Evolutionary conservation across 768 basidiomycete genomes (phyloP), one percentile per base, ranked within the genome.

Genomic region (Multifurca ochricompacta): DNA sequence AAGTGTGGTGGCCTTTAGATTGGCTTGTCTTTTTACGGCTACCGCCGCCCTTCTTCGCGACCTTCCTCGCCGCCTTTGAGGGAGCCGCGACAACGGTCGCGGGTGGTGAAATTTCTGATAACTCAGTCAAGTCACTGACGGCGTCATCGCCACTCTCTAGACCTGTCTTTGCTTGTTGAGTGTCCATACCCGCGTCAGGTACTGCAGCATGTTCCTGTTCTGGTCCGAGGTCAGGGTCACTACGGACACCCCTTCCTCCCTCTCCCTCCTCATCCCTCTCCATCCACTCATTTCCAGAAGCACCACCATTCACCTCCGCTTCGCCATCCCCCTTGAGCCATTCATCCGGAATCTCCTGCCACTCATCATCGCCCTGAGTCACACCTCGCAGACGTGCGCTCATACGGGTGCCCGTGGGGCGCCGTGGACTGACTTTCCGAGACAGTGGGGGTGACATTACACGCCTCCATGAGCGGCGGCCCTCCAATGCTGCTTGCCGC

Each of bases 261-360:
- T 60, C 60, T 23, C 62, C 56, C 13, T 52, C 54, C 11, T 49
- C 49, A 35, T 58, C 61, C 63, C 62, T 62, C 19, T 59, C 59
- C 9, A 56, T 52, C 44, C 60, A 55, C 42, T 58, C 61, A 35
- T 44, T 50, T 18, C 56, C 59, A 41, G 58, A 50, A 18, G 54
- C 45, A 19, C 30, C 51, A 16, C 44, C 36, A 59, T 54, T 55
- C 50, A 53, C 48, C 19, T 39, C 36, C 14, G 42, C 35, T 55
- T 69, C 54, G 7, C 54, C 50, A 30, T 36, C 35, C 13, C 68
- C 68, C 18, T 64, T 64, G 54, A 85, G 63, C 88, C 87, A 91
- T 63, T 87, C 87, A 8, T 82, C 77, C 0, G 89, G 90, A 23
- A 91, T 77, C 52, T 78, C 73, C 67, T 91, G 86, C 90, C 88